Conservation (phyloP, 805 yeast species). For the Pachysolen tannophilus region DNA sequence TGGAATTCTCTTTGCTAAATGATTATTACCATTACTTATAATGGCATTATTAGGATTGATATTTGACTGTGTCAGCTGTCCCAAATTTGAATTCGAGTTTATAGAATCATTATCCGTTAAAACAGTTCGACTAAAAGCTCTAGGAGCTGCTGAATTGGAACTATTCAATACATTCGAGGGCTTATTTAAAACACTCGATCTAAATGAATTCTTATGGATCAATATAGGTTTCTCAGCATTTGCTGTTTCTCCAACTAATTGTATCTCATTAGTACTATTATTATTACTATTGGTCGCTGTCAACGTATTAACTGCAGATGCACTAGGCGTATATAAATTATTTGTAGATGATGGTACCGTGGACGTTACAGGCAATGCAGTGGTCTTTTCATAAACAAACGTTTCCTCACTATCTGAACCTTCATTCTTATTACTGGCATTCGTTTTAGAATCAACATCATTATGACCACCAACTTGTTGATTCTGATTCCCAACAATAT, state of each 20-base stretch:
- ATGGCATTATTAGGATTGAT: no score
- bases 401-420: slow-evolving; percentile 8
- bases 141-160: slow-evolving; percentile 3
- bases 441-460: no score
- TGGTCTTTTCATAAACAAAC: slow-evolving; percentile 8
- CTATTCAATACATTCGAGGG: no score
- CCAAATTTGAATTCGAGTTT: no score
- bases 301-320: no score
- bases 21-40: no score
- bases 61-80: no score
- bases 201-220: slow-evolving; percentile 8
- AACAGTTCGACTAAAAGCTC: slow-evolving; percentile 9
- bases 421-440: neutral
- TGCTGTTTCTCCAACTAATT: no score
- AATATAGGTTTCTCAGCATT: slow-evolving; percentile 5
- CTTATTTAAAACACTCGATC: neutral
- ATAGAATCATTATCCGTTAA: slow-evolving; percentile 7
- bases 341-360: neutral
- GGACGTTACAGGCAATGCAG: no score
- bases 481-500: no score
- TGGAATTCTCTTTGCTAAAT: slow-evolving; percentile 2
- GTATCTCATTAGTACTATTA: neutral
- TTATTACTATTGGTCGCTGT: neutral
- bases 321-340: no score
- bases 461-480: no score